Conservation (phyloP, 1,284 basidiomycete genomes). For the Ustilago nuda region DNA sequence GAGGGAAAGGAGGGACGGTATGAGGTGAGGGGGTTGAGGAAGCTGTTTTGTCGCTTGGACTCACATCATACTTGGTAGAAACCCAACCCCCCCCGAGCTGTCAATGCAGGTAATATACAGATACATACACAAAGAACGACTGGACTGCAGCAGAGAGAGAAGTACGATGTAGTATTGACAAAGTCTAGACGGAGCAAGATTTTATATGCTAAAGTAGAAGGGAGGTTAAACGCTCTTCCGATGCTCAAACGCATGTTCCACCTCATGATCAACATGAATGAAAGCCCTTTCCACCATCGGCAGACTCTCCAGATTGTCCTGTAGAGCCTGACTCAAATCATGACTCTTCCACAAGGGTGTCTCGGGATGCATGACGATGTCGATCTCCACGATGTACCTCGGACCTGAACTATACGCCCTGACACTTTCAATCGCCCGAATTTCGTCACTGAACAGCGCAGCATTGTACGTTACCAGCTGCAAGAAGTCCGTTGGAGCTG, state of each 20-base stretch:
- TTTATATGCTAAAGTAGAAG: background rate
- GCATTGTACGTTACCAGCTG: constrained; percentile 90
- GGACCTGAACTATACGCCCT: constrained; percentile 71
- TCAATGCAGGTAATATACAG: background rate
- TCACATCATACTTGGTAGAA: constrained; percentile 31
- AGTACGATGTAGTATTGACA: background rate
- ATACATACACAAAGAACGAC: background rate
- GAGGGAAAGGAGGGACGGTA: constrained; percentile 19
- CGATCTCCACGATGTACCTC: constrained; percentile 92
- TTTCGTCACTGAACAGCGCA: constrained; percentile 77
- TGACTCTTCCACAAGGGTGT: constrained; percentile 92
- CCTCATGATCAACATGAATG: constrained; percentile 62
- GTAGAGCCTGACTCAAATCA: constrained; percentile 88
- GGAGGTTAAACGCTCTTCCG: constrained; percentile 38
- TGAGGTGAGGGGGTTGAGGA: constrained; percentile 14
- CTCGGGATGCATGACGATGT: constrained; percentile 89
- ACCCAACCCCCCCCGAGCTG: too few species aligned
- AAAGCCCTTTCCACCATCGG: constrained; percentile 80
- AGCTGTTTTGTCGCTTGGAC: constrained; percentile 33
- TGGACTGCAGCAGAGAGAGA: background rate
- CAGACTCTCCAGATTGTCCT: constrained; percentile 91
- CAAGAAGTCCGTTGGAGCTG: constrained; percentile 88
- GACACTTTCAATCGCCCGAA: constrained; percentile 83
- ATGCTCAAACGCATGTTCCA: constrained; percentile 59
- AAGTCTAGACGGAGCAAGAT: too few species aligned